Percentiles rank a stretch among this genome's conserved stretches.
Evolutionary conservation across 208 protist species (phyloP).

Genomic region (Phytomonas serpens): DNA sequence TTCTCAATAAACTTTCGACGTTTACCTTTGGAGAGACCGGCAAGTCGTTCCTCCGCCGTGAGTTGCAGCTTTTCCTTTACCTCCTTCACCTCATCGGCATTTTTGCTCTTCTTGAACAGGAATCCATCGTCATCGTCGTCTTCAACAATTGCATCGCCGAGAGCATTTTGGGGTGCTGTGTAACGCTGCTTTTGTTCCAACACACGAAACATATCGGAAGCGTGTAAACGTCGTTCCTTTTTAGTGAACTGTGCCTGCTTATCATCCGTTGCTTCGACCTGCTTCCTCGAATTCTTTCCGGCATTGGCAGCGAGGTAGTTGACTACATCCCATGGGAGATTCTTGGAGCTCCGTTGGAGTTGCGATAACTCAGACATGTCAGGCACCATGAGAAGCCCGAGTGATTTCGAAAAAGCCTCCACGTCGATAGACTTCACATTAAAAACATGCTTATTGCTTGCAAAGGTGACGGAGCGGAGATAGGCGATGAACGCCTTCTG

Average conservation of each 20-base stretch:
- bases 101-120: constrained; percentile 7
- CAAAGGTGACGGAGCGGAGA: constrained; percentile 92
- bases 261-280: not conserved
- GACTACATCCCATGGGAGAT: constrained; percentile 82
- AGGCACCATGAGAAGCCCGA: constrained; percentile 92
- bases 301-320: constrained; percentile 60
- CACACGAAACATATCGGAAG: constrained; percentile 80
- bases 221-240: constrained; percentile 76
- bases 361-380: constrained; percentile 88
- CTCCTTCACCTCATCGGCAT: not conserved
- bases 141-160: not conserved
- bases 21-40: constrained; percentile 84
- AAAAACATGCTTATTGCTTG: constrained; percentile 95
- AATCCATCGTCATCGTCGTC: not conserved
- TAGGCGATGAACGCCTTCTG: constrained; percentile 98
- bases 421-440: constrained; percentile 86
- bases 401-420: constrained; percentile 82
- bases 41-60: constrained; percentile 70
- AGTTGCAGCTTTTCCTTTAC: constrained; percentile 15
- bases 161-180: constrained; percentile 32
- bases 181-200: constrained; percentile 71
- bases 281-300: not conserved
- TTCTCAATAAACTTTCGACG: constrained; percentile 67
- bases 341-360: constrained; percentile 74
- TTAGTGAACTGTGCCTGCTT: constrained; percentile 28